Base-by-base conservation (phyloP, 192 early-diverging fungal species). In the Coemansia sp. region DNA sequence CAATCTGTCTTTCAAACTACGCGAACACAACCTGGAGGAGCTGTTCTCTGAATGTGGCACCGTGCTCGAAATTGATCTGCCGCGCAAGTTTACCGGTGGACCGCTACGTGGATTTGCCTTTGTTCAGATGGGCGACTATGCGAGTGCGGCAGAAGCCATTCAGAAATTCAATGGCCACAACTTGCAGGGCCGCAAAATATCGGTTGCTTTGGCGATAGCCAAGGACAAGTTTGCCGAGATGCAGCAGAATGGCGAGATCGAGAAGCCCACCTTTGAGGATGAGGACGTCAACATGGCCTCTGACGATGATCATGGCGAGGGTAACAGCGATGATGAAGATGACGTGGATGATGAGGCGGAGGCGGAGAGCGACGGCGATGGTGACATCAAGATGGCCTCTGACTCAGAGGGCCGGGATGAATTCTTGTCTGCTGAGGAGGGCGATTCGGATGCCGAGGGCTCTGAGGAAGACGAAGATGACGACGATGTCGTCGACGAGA, bases 71-170 rank as follows among this genome's bases (percentile, higher is more conserved):
- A 75, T 89, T 28, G 80, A 79, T 26, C 60, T 95, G 39, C 92
- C 93, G 2, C 80, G 81, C 55, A 90, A 87, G 50, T 83, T 64
- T 25, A 80, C 72, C 3, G 83, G 84, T 29, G 89, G 91, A 23
- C 90, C 87, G 24, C 60, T 89, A 15, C 73, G 81, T 26, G 94
- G 94, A 3, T 94, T 95, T 81, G 94, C 83, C 13, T 96, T 96
- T 72, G 83, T 97, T 27, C 88, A 94, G 57, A 88, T 88, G 67
- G 80, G 75, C 49, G 83, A 76, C n/a, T 51, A 81, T 26, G 74
- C 76, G 20, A 86, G 91, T 25, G 89, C 88, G 0, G 79, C 83
- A 51, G 74, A 78, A 50, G 89, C 86, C 0, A 78, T 92, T 9
- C 70, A 80, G 15, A 84, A 70, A 20, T 64, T 93, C 67, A 88